Evolutionary conservation across 192 early-diverging fungal species (phyloP), one percentile per base, ranked within the genome.

Genomic region (Podila clonocystis): DNA sequence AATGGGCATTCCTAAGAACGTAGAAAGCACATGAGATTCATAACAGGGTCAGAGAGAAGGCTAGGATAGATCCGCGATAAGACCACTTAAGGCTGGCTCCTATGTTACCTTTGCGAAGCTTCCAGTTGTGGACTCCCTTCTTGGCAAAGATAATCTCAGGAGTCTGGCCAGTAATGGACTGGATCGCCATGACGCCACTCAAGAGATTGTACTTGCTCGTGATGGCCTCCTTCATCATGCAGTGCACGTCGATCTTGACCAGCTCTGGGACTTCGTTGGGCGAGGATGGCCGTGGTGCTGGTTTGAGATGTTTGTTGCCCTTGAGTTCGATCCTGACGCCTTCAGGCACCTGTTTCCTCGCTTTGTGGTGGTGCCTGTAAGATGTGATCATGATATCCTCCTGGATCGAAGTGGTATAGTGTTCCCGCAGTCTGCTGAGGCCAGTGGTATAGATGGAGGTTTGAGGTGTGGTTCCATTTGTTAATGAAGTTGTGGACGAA

Each of bases 151-250:
- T 82, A 17, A 98, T 87, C 66, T 93, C 91, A 12, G 94, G 94
- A 24, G 91, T 87, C 38, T 87, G 83, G 22, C 94, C 97, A 4
- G 96, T 94, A 38, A 99, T 93, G 50, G 89, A 84, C 82, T 97
- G 95, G 48, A 99, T 87, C 0, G 94, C 93, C 92, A 98, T 95
- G 61, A 99, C 84, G 11, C 95, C 97, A 59, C 92, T 91, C 55
- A 99, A 85, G 30, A 99, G 85, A 70, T 91, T 88, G 75, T 93
- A 92, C 90, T 98, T 98, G 89, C 94, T 97, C 24, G 88, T 73
- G 45, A 96, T 87, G 9, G 96, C 95, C 58, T 94, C 92, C 71
- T 95, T 93, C 68, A 92, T 88, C 89, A 95, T 96, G 55, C 96
- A 93, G 79, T 95, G 93, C 49, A 99, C 84, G 19, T 90, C 89